Conservation (phyloP, 176 grass and related monocot genomes). For the Eremochloa ophiuroides region DNA sequence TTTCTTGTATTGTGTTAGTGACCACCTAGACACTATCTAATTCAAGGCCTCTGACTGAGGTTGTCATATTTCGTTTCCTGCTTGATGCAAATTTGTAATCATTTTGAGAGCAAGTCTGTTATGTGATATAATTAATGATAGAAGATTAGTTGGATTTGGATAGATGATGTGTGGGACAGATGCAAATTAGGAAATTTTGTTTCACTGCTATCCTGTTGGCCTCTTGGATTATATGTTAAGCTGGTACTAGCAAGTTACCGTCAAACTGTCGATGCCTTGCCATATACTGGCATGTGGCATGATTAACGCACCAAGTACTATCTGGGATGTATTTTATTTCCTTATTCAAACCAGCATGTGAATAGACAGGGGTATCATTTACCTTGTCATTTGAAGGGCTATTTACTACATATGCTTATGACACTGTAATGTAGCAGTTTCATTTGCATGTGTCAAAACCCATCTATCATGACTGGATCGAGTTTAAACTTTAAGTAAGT, state of each 20-base stretch:
- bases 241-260: background rate
- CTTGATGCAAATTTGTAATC: no score
- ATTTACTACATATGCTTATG: background rate
- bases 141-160: background rate
- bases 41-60: no score
- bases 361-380: background rate
- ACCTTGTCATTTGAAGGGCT: background rate
- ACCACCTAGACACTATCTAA: no score
- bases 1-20: no score
- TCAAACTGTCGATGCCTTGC: background rate
- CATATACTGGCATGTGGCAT: slow-evolving; percentile 15
- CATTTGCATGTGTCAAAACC: background rate
- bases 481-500: background rate
- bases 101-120: background rate
- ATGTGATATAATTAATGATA: background rate
- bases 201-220: background rate
- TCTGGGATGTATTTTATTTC: background rate
- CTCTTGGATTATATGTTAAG: slow-evolving; percentile 14
- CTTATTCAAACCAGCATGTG: background rate
- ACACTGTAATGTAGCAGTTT: background rate
- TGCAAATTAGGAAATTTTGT: background rate
- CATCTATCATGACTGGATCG: background rate
- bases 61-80: no score
- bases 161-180: background rate
- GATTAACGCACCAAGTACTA: background rate